Base-by-base conservation (phyloP, 345 rosid genomes). In the Mangifera indica region DNA sequence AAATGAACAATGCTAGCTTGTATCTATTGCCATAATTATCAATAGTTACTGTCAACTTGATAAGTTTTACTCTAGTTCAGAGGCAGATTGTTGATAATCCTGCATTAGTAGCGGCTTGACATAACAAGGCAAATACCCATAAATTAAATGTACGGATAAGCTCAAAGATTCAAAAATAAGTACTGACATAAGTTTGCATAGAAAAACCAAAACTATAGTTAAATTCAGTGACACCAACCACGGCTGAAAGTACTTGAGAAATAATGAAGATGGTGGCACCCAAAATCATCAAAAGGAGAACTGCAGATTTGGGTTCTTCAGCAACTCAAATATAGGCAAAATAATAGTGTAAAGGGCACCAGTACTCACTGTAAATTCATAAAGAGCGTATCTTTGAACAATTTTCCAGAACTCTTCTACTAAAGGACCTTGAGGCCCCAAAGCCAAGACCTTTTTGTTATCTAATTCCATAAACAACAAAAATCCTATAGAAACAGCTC, bases 401-500 rank as follows among this genome's bases (percentile, higher is more conserved):
- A 90, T 95, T 63, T 95, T 98, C 99, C 99, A 94, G 71, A 94
- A 92, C 81, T 90, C 98, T 82, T 95, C 98, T 78, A 84, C 72
- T 46, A 95, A 46, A 24, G 97, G 98, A 56, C 98, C 98, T 74
- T 88, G 96, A 3, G 98, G 99, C 1, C 98, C 98, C 9, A 92
- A 71, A 14, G 96, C 98, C 84, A 86, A 34, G 4, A 93, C 98
- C 82, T 83, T 88, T 14, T 83, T 79, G 34, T 82, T 87, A 61
- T 84, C 91, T 67, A 86, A 60, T 12, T 84, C 90, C 82, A 87
- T 63, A 0, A 84, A 25, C 74, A 84, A 46, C 87, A 86, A 60
- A 25, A 92, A 45, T 37, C 95, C 93, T 21, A 87, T 9, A 0
- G 98, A 84, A 26, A 83, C 82, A 26, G 86, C 89, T 59, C 94